These are phyloP conservation scores for Calycina herbarum DNA, from an alignment of 2,329 filamentous ascomycete genomes.

Conservation along the genomic window DNA sequence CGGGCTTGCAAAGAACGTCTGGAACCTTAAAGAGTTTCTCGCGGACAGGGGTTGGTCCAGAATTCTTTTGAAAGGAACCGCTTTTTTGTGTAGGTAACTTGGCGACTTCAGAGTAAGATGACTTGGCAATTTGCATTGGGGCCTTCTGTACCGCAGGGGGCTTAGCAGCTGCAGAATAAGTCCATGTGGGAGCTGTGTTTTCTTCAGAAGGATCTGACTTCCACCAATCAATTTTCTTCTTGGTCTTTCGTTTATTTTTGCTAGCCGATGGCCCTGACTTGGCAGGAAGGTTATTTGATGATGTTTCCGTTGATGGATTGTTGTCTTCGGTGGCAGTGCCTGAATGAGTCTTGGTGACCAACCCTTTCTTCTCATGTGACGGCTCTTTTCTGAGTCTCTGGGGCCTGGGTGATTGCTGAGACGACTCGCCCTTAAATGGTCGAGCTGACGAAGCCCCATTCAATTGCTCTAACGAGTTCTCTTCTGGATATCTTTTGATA, in stretches of 20 bases:
- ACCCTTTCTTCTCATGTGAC: background rate
- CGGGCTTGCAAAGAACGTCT: background rate
- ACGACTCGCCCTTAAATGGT: background rate
- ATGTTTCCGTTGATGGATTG: background rate
- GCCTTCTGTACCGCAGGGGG: background rate
- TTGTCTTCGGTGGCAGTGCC: no score
- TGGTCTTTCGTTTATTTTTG: background rate
- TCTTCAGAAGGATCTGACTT: background rate
- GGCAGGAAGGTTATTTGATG: background rate
- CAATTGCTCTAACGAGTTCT: background rate
- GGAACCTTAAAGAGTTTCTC: background rate
- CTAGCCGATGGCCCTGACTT: background rate
- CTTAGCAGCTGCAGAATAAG: background rate
- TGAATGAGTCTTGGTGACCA: no score
- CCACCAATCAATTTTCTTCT: background rate
- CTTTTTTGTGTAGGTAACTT: background rate
- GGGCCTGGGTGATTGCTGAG: background rate
- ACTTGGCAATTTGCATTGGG: background rate
- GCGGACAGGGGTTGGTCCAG: background rate
- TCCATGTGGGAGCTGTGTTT: background rate
- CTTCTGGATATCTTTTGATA: background rate
- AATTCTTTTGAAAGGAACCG: background rate
- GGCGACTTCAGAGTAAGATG: constrained; percentile 3
- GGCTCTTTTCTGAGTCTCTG: background rate
- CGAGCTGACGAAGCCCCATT: background rate